Base-by-base conservation (phyloP, 2,329 filamentous ascomycete genomes). In the Chrysosporium keratinophilum region DNA sequence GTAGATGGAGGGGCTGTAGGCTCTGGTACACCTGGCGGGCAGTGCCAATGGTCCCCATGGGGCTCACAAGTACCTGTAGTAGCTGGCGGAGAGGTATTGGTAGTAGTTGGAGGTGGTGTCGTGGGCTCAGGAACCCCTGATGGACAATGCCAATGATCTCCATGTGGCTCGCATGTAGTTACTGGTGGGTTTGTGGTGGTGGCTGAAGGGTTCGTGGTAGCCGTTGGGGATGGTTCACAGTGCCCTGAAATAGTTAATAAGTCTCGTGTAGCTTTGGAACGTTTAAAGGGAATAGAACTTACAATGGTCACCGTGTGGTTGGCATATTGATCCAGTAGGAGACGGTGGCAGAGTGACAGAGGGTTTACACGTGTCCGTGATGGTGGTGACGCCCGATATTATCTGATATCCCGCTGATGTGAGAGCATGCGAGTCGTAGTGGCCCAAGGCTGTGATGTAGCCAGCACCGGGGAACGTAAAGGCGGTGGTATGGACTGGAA, bases 21-120 rank as follows among this genome's bases (percentile, higher is more conserved):
- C 14, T 51, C 11, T 15, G 47, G 23, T 3, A 45, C 42, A 3
- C 42, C 42, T 23, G 50, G 41, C 3, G 50, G 50, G 12, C 50
- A 52, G 17, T 52, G 50, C 50, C 50, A 52, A 12, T 52, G 50
- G 35, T 52, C 50, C 1, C 40, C 50, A 28, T 52, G 50, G n/a
- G 50, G 50, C 15, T 28, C 35, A 33, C 50, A 52, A 12, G 23
- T 19, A 6, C 19, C 34, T 9, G 31, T 37, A 7, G 37, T 19
- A 40, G 47, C 14, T 10, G 48, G 20, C 11, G 48, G 17, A 33
- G 37, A 12, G 7, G 35, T 20, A 12, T 4, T 14, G 6, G 19
- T 17, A 17, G 48, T 20, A 5, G 5, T 7, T 14, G 19, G 31
- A 17, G 48, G 48, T 2, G 48, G 50, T 31, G 41, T 52, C 23